Conservation (phyloP, 1,284 basidiomycete genomes). For the Inonotus obliquus region DNA sequence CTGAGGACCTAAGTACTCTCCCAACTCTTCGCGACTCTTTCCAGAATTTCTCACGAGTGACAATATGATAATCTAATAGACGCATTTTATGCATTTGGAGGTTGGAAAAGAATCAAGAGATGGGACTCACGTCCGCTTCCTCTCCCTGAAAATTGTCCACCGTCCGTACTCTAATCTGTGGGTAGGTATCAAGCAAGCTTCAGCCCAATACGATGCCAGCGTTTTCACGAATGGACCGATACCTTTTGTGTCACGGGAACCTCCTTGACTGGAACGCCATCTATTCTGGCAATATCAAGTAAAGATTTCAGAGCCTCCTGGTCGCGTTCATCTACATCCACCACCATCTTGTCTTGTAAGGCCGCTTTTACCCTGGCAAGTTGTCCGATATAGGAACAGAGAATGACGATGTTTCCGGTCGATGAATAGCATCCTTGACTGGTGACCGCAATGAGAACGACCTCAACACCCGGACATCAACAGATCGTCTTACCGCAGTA, state of each 20-base stretch:
- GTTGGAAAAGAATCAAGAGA: background rate
- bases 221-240: conserved; percentile 17
- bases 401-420: conserved; percentile 67
- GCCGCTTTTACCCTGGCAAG: conserved; percentile 53
- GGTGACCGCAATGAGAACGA: conserved; percentile 7
- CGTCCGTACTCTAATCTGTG: conserved; percentile 65
- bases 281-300: conserved; percentile 33
- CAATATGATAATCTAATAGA: conserved; percentile 35
- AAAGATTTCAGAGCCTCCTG: conserved; percentile 46
- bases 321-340: conserved; percentile 68
- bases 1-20: conserved; percentile 22
- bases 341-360: conserved; percentile 44
- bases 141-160: conserved; percentile 77
- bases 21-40: conserved; percentile 30
- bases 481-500: conserved; percentile 43
- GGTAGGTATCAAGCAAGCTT: background rate
- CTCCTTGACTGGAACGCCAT: too few species aligned
- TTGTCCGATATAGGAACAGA: conserved; percentile 75
- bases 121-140: conserved; percentile 44
- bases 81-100: too few species aligned
- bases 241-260: conserved; percentile 48
- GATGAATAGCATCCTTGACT: conserved; percentile 55
- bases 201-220: background rate
- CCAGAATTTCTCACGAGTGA: conserved; percentile 69
- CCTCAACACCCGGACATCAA: background rate